phyloP scores from a whole-genome alignment of 2,329 filamentous ascomycete species.

The Epichloe coenophiala region DNA sequence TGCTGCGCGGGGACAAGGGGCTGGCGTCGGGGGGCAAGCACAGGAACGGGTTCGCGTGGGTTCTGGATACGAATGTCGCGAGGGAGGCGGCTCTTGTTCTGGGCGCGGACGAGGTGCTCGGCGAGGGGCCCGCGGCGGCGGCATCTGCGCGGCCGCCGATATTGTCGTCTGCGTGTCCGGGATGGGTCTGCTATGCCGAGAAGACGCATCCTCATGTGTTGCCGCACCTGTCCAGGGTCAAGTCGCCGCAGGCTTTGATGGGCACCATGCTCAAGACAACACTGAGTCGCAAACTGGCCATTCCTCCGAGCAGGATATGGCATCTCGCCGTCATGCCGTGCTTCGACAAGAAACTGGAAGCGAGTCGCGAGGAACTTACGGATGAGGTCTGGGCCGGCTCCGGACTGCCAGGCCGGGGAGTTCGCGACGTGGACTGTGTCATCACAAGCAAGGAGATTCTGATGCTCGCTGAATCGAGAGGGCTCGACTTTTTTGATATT shows the following conservation, averaged over 20 bases:
- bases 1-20: constrained; percentile 52
- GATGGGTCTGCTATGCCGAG: constrained; percentile 98
- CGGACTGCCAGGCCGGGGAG: constrained; percentile 35
- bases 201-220: constrained; percentile 93
- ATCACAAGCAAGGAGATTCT: constrained; percentile 93
- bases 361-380: constrained; percentile 83
- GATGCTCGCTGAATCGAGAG: constrained; percentile 71
- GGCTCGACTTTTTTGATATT: constrained; percentile 61
- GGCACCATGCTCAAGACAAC: constrained; percentile 84
- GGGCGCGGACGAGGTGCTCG: constrained; percentile 57
- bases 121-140: background rate
- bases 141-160: too few relatives aligned
- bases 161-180: constrained; percentile 82
- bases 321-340: constrained; percentile 95
- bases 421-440: constrained; percentile 91
- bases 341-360: constrained; percentile 98
- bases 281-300: constrained; percentile 56
- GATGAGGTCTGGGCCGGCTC: constrained; percentile 56
- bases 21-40: constrained; percentile 56
- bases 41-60: constrained; percentile 72
- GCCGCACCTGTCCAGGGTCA: constrained; percentile 78
- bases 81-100: constrained; percentile 74
- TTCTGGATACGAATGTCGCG: constrained; percentile 77
- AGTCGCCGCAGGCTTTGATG: constrained; percentile 85
- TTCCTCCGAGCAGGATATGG: constrained; percentile 74